Conservation (phyloP, 2,329 filamentous ascomycete genomes). For the Fusarium pseudograminearum region DNA sequence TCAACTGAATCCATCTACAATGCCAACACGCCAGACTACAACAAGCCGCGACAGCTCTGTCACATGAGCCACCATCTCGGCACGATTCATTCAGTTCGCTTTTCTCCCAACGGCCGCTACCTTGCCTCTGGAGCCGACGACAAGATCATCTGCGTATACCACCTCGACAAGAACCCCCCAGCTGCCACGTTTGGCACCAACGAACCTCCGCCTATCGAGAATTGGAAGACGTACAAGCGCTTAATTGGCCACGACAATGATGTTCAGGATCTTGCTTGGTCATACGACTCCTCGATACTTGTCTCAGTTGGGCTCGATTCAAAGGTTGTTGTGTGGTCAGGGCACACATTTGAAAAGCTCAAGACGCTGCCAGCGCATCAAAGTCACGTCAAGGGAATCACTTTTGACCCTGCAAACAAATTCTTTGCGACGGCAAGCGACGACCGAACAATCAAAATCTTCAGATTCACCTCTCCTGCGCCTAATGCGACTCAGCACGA, state of each 20-base stretch:
- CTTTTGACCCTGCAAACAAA: constrained; percentile 98
- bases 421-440: constrained; percentile 99
- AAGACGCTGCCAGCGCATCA: constrained; percentile 94
- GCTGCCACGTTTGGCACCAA: constrained; percentile 87
- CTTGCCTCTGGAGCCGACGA: constrained; percentile 97
- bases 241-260: constrained; percentile 98
- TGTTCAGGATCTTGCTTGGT: constrained; percentile 98
- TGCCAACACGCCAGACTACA: constrained; percentile 76
- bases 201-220: constrained; percentile 93
- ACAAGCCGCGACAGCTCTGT: constrained; percentile 89
- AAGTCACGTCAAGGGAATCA: constrained; percentile 98
- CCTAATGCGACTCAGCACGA: constrained; percentile 95
- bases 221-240: constrained; percentile 95
- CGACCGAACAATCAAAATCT: constrained; percentile 96
- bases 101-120: constrained; percentile 94
- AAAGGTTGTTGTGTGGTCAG: constrained; percentile 98
- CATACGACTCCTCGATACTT: constrained; percentile 92
- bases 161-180: constrained; percentile 84
- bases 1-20: constrained; percentile 94
- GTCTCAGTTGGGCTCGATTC: constrained; percentile 97
- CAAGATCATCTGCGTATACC: constrained; percentile 98
- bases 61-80: constrained; percentile 99
- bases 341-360: constrained; percentile 96
- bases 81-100: constrained; percentile 96
- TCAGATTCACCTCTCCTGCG: constrained; percentile 89